phyloP scores from a whole-genome alignment of 345 rosid species.

The Arabidopsis thaliana region DNA sequence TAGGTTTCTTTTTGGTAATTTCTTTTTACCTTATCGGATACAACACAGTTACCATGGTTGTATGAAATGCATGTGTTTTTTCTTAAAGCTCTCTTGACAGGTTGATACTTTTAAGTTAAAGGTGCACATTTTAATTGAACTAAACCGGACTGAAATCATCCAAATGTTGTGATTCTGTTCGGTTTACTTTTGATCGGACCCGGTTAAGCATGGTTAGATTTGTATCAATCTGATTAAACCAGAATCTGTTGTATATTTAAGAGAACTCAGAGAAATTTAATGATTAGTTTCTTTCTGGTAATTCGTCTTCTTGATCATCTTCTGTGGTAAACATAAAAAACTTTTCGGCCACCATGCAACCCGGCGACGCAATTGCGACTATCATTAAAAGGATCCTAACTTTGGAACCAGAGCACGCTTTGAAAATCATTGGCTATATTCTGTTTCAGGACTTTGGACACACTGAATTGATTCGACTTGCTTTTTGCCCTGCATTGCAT shows the following conservation, averaged over 20 bases:
- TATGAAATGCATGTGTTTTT: slow-evolving; percentile 17
- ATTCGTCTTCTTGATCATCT: not conserved
- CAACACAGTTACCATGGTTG: not conserved
- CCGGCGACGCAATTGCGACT: slow-evolving; percentile 57
- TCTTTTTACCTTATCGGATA: not conserved
- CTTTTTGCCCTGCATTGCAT: slow-evolving; percentile 52
- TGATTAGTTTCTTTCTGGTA: too few species aligned
- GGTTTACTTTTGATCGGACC: not conserved
- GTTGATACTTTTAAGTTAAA: not conserved
- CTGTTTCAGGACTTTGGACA: slow-evolving; percentile 62
- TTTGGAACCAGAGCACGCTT: slow-evolving; percentile 78
- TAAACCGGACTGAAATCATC: not conserved
- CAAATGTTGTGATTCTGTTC: not conserved
- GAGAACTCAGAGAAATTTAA: too few species aligned
- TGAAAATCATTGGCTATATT: slow-evolving; percentile 80
- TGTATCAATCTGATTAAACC: too few species aligned
- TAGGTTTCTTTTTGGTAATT: not conserved
- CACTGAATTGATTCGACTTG: slow-evolving; percentile 63
- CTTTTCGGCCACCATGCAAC: slow-evolving; percentile 58
- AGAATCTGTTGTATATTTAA: too few species aligned
- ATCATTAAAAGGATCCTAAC: slow-evolving; percentile 59
- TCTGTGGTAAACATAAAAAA: not conserved
- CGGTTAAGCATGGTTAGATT: too few species aligned
- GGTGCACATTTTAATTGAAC: not conserved
- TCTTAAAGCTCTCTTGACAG: not conserved